These are phyloP conservation scores for Cercospora sesami DNA, from an alignment of 2,329 filamentous ascomycete species.

Conservation along the genomic window DNA sequence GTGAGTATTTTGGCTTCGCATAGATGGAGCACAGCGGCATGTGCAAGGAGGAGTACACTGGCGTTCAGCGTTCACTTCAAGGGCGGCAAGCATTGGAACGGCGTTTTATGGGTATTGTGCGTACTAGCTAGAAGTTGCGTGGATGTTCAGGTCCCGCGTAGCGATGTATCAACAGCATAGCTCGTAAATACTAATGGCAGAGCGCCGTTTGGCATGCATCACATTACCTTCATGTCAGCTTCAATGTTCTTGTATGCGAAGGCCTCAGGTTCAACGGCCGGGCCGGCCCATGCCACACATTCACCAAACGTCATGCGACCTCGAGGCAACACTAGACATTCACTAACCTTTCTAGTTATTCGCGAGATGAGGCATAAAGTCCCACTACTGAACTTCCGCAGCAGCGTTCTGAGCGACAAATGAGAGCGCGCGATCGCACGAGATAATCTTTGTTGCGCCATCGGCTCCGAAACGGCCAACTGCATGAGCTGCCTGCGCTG, in stretches of 20 bases:
- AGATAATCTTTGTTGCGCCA: not conserved
- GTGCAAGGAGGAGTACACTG: conserved; percentile 9
- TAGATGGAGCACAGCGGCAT: conserved; percentile 47
- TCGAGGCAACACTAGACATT: not conserved
- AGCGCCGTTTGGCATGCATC: not conserved
- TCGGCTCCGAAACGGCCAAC: not conserved
- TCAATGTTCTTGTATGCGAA: not conserved
- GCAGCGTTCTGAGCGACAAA: not conserved
- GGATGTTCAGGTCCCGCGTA: conserved; percentile 17
- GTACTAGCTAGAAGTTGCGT: conserved; percentile 10
- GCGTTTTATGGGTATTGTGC: conserved; percentile 1
- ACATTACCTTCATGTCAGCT: not conserved
- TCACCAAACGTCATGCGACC: not conserved
- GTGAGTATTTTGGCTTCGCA: conserved; percentile 96
- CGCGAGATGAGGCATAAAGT: not conserved
- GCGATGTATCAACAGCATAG: conserved; percentile 18
- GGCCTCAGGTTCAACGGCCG: not conserved
- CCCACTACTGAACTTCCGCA: not conserved
- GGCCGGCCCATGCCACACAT: not conserved
- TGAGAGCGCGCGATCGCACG: not conserved
- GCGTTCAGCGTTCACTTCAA: not conserved
- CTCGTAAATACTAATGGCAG: conserved; percentile 17
- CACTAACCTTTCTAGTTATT: not conserved
- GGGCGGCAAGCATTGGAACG: conserved; percentile 14
- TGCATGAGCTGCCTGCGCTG: not conserved